Evolutionary conservation across 2,329 filamentous ascomycete genomes (phyloP).

Genomic region (Mollisiaceae sp.): DNA sequence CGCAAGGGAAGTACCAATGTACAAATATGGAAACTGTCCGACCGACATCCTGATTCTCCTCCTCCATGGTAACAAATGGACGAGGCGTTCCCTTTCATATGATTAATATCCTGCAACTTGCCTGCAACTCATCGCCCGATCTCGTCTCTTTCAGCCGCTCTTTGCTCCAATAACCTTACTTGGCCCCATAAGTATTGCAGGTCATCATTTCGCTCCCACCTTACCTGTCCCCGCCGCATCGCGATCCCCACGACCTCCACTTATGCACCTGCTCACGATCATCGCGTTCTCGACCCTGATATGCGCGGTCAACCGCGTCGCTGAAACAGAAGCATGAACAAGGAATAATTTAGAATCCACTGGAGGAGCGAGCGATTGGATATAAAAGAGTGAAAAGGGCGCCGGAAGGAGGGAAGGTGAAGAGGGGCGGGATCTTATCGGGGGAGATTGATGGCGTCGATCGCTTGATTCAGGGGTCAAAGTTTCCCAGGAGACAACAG

Average conservation of each 20-base stretch:
- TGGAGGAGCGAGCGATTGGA: slow-evolving; percentile 2
- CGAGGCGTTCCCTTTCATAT: too few species aligned
- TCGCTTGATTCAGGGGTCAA: neutral
- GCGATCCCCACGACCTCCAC: neutral
- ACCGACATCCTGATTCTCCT: too few species aligned
- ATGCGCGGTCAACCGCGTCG: neutral
- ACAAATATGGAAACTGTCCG: neutral
- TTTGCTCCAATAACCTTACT: neutral
- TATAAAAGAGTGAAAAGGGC: neutral
- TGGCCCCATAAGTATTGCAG: neutral
- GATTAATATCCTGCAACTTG: too few species aligned
- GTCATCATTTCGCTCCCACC: neutral
- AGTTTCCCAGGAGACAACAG: neutral
- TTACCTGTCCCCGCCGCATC: neutral
- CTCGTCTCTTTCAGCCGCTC: neutral
- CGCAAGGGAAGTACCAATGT: neutral
- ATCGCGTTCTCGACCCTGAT: slow-evolving; percentile 7
- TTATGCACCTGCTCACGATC: neutral
- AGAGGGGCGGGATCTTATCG: slow-evolving; percentile 7
- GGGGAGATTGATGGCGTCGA: neutral
- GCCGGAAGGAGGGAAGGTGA: neutral
- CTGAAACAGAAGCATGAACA: neutral
- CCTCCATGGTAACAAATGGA: too few species aligned
- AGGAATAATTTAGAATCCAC: neutral
- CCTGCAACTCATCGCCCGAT: neutral